Base-by-base conservation (phyloP, 1,284 basidiomycete genomes). In the Tremellales sp. region DNA sequence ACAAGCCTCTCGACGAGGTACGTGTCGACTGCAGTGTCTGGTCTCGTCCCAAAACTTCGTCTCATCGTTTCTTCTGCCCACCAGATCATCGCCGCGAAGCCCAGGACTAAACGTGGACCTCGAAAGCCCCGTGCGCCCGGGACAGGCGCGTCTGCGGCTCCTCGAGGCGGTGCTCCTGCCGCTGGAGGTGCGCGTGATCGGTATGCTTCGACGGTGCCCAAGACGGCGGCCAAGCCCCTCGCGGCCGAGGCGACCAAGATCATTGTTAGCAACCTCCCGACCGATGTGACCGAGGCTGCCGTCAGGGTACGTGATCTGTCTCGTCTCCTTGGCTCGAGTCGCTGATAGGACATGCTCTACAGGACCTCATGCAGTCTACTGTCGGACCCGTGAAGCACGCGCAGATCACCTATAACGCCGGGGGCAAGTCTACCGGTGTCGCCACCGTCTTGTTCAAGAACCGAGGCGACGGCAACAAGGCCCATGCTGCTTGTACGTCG, bases 291-390 rank as follows among this genome's bases (percentile, higher is more conserved):
- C 59, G 94, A 98, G 72, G 76, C 79, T 19, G 90, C 95, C 74
- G 83, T 98, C 70, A 90, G 86, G 79, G 91, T 95, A 63, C 58
- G 79, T 76, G 3, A 10, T n/a, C 40, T 5, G 32, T 24, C 16
- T 22, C 21, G 13, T 26, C 6, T 16, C 41, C 8, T 26, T 27
- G 14, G 19, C 31, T 3, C 3, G 31, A 18, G 18, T 27, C 22
- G 34, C 31, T 22, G 29, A 35, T 27, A 41, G 22, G 28, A 27
- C 32, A 45, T 24, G 22, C 39, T 38, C 21, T 43, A 16, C 62
- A 94, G 94, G 94, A 98, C 72, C 81, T 98, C 29, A 97, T 98
- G 76, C 78, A 81, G 51, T 80, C 84, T 4, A 97, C 93, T 26
- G 86, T 97, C 55, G 94, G 94, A 24, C 85, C 88, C 22, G 80